Evolutionary conservation across 2,329 filamentous ascomycete genomes (phyloP), one percentile per base, ranked within the genome.

Genomic region (Aspergillus novoparasiticus): DNA sequence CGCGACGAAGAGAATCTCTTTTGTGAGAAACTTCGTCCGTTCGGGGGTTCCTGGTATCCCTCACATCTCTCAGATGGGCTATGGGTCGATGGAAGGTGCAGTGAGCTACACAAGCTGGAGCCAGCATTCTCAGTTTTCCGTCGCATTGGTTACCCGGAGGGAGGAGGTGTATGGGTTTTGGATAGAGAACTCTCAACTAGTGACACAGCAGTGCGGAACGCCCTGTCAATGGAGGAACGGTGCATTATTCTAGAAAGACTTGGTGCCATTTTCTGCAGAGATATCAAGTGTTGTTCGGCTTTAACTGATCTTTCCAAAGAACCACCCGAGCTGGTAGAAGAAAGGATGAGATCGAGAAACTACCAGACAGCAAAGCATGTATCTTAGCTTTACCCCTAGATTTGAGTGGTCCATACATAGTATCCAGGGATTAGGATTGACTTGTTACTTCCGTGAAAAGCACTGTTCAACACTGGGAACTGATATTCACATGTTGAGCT

Each of bases 141-240:
- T 30, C 14, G 41, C 19, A n/a, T 59, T 28, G 60, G 61, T 9
- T 62, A 56, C 21, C 19, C 41, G 9, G 26, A 34, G 23, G 46
- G 30, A 14, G 57, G 55, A 4, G 60, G 61, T 14, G 34, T 59
- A 46, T 59, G 57, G 61, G 43, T 53, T 50, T 50, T 62, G 26
- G 19, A 16, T 51, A 26, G 21, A 23, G 32, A 43, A 34, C 57
- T 36, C 34, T 41, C 57, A 12, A 26, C 14, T n/a, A 53, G 23
- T 8, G 39, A 57, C 6, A n/a, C 30, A 19, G 39, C 41, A 43
- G 48, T 57, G 16, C 32, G 23, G 16, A 62, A 62, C 57, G 57
- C 61, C 9, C 26, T 62, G 61, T 57, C 32, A 14, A 62, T 62
- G 61, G 57, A 57, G 4, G 61, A 62, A 26, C 48, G 50, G 23